Evolutionary conservation across 345 rosid species (phyloP).

Genomic region (Limnanthes douglasii): DNA sequence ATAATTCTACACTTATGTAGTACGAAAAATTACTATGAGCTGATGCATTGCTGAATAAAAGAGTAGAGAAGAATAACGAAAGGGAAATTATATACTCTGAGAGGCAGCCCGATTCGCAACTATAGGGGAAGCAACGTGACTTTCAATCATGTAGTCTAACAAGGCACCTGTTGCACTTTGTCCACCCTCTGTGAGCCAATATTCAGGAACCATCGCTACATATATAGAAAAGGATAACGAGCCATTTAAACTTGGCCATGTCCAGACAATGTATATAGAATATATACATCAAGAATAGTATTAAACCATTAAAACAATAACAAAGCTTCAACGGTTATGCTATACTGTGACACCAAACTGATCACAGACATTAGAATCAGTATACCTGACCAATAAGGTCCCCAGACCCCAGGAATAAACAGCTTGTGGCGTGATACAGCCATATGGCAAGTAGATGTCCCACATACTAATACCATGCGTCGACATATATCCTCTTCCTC

Average conservation of each 20-base stretch:
- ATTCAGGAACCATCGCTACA: conserved; percentile 82
- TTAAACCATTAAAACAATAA: no score
- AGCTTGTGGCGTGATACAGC: conserved; percentile 72
- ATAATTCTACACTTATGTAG: no score
- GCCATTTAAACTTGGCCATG: not conserved
- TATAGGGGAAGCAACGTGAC: conserved; percentile 70
- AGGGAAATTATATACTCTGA: conserved; percentile 29
- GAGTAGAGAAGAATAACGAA: not conserved
- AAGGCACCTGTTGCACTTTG: conserved; percentile 99
- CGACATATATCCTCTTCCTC: conserved; percentile 55
- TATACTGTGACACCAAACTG: no score
- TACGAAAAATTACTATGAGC: conserved; percentile 1
- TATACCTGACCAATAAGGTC: conserved; percentile 97
- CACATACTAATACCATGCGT: conserved; percentile 86
- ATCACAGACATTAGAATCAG: no score
- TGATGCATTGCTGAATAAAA: not conserved
- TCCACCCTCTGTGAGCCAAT: conserved; percentile 97
- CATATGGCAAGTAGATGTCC: conserved; percentile 98
- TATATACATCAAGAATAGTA: no score
- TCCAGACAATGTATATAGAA: not conserved
- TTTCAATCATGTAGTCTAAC: conserved; percentile 72
- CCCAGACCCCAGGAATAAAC: conserved; percentile 97
- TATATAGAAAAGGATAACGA: conserved; percentile 7
- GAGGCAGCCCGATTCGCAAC: conserved; percentile 94
- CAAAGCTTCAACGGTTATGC: no score